Evolutionary conservation across 2,329 filamentous ascomycete genomes (phyloP).

Genomic region (Botrytis squamosa): DNA sequence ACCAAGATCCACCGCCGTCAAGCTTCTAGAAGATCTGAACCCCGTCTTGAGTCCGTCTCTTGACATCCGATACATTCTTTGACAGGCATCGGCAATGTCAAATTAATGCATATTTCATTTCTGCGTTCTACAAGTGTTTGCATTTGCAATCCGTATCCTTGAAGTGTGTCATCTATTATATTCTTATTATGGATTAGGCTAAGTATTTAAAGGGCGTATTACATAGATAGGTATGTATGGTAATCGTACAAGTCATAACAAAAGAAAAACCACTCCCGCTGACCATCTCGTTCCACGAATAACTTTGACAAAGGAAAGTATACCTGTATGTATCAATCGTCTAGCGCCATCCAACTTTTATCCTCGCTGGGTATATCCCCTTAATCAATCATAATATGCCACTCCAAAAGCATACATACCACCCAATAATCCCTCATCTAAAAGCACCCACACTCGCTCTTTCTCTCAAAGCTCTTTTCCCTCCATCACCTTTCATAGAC

Average conservation of each 20-base stretch:
- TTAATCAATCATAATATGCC: constrained; percentile 16
- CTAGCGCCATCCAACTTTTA: constrained; percentile 8
- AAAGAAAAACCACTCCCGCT: neutral
- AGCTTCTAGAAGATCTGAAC: neutral
- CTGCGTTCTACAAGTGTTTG: neutral
- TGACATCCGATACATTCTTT: neutral
- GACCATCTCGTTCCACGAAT: neutral
- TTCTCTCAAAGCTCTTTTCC: constrained; percentile 34
- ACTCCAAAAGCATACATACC: neutral
- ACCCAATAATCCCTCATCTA: constrained; percentile 26
- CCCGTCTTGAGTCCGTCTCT: neutral
- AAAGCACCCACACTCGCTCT: constrained; percentile 38
- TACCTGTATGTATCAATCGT: constrained; percentile 3
- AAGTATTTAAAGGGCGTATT: constrained; percentile 17
- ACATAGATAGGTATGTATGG: constrained; percentile 20
- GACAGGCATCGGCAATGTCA: neutral
- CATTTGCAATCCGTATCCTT: neutral
- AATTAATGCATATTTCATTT: neutral
- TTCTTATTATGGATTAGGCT: constrained; percentile 20
- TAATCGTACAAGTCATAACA: constrained; percentile 22
- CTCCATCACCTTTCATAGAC: constrained; percentile 31
- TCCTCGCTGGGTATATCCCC: constrained; percentile 7
- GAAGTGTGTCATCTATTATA: constrained; percentile 18
- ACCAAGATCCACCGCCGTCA: neutral
- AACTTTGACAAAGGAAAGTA: constrained; percentile 12